Evolutionary conservation across 495 filamentous ascomycete genomes (phyloP), one percentile per base, ranked within the genome.

Genomic region (Aspergillus biplanus): DNA sequence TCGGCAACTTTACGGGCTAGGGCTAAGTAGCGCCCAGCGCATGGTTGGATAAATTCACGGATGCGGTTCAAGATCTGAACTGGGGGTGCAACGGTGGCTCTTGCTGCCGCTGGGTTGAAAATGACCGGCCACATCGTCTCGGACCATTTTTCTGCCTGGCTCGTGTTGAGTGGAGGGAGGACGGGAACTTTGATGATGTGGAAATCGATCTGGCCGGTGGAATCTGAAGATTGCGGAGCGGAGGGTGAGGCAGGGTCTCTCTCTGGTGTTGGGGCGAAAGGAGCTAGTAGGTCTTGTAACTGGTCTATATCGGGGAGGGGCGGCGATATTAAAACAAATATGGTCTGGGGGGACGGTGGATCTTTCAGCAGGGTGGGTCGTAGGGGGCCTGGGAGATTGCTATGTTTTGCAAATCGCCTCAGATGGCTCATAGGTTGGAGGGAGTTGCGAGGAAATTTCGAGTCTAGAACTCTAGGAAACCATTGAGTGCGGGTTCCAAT

Each of bases 81-180:
- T 2, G 75, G 75, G 0, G 79, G 78, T 0, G 76, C 75, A 57
- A 80, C 67, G 37, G 68, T 74, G 16, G 71, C 69, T 8, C 76
- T 71, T 11, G 78, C 69, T 82, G 53, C 92, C 86, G 70, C 92
- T 83, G 35, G 92, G 86, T 93, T 92, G 79, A 96, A 98, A 7
- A 92, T 81, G 6, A 90, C 87, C 0, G 95, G 96, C 95, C 95
- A 99, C 71, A 92, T 89, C 33, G 84, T 81, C 32, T 84, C 78
- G 34, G 85, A 87, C 92, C 92, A 97, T 72, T 81, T 73, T 8
- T 86, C 82, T 6, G 95, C 92, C 77, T 97, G 91, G 11, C 85
- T 72, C 21, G 83, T 73, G 18, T 89, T 93, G 27, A 89, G 88
- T 0, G 95, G 93, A 32, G 92, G 83, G 12, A 90, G 77, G 46